Base-by-base conservation (phyloP, 2,329 filamentous ascomycete genomes). In the Aureobasidium sp. region DNA sequence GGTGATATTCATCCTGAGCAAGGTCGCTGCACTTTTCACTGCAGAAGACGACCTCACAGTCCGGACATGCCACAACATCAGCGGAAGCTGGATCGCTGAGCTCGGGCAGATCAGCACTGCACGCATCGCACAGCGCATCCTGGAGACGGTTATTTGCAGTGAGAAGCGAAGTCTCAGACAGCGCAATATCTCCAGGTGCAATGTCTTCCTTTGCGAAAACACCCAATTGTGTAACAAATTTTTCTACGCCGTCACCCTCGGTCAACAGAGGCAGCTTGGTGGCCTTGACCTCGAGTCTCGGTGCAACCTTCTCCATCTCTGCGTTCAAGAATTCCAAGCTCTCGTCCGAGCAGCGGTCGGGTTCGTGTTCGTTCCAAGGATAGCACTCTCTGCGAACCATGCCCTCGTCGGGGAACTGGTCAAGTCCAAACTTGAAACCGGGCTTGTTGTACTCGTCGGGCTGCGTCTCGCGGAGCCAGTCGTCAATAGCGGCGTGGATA, bases 91-190 rank as follows among this genome's bases (percentile, higher is more conserved):
- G 62, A 14, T 67, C 69, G 49, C 64, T 65, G 6, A 72, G 62
- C 30, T 67, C 66, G 0, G 89, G 89, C 6, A 95, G 81, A 29
- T 85, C 83, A 8, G 82, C 81, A 68, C 91, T 91, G 73, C 93
- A 97, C 14, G 91, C 91, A 73, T 97, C 93, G 74, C 93, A 97
- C 34, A 93, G 82, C 5, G 88, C 81, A 64, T 96, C 91, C 71
- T 95, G 91, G 13, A 94, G 82, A 34, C 91, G 86, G 71, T 94
- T 94, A 67, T 93, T 94, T 49, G 90, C 92, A 2, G 92, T 96
- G 44, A 99, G 78, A 8, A 96, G 82, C 9, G 91, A 94, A 64
- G 88, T 89, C 71, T 99, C 94, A 51, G 84, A 79, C 34, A 99
- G 81, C 2, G 97, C 85, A 6, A 82, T 79, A 71, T 95, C 89